These are phyloP conservation scores for Kodamaea anthophila DNA, from an alignment of 1,139 yeast genomes.

Conservation along the genomic window DNA sequence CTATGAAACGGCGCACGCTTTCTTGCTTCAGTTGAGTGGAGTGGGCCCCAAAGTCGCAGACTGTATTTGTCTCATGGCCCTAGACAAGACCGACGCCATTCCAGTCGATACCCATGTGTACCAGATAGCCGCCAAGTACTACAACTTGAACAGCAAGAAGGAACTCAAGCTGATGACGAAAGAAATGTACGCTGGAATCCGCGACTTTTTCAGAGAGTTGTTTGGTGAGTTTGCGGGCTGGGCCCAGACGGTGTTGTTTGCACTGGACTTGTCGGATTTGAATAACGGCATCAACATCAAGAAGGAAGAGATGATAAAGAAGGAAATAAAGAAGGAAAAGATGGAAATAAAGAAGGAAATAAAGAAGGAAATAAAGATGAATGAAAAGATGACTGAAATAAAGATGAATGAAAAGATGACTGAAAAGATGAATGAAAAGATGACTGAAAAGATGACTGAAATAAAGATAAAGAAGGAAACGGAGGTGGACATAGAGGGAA, in stretches of 20 bases:
- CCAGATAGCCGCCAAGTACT: constrained; percentile 82
- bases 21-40: constrained; percentile 65
- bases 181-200: constrained; percentile 55
- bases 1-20: constrained; percentile 58
- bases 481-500: not conserved
- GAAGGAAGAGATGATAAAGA: constrained; percentile 1
- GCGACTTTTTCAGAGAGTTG: constrained; percentile 53
- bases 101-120: constrained; percentile 98
- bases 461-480: constrained; percentile 1
- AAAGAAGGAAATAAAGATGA: constrained; percentile 1
- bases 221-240: constrained; percentile 97
- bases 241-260: constrained; percentile 92
- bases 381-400: not conserved
- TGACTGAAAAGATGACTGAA: not conserved
- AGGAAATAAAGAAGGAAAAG: constrained; percentile 4
- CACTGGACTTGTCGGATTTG: constrained; percentile 68
- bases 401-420: not conserved
- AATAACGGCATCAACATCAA: constrained; percentile 40
- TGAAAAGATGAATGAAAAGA: not conserved
- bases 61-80: constrained; percentile 81
- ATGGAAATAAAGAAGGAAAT: constrained; percentile 1
- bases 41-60: constrained; percentile 99
- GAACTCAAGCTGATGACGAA: constrained; percentile 47
- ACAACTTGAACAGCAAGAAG: constrained; percentile 48
- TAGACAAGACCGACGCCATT: constrained; percentile 81